Evolutionary conservation across 352 stramenopile genomes (phyloP).

Genomic region (Thraustotheca clavata): DNA sequence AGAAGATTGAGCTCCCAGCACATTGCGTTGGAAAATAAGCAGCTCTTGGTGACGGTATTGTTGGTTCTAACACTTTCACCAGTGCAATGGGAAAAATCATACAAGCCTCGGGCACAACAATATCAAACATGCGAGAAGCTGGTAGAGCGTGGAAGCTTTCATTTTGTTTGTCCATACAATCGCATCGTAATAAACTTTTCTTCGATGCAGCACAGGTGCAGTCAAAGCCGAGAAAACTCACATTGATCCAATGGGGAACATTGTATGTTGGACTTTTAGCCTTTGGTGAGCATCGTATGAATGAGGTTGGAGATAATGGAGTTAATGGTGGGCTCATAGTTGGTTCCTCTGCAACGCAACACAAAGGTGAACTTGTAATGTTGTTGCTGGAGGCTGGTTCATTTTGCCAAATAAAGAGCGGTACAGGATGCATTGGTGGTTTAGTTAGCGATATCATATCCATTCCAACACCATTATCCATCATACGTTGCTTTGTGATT

Average conservation of each 20-base stretch:
- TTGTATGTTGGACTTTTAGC: conserved; percentile 46
- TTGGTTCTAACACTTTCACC: conserved; percentile 37
- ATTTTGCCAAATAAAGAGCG: conserved; percentile 92
- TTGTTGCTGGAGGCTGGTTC: conserved; percentile 18
- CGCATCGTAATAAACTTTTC: conserved; percentile 27
- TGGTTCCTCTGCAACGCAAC: background rate
- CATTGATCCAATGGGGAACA: conserved; percentile 92
- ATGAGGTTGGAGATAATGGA: background rate
- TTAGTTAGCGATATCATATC: conserved; percentile 95
- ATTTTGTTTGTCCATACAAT: conserved; percentile 38
- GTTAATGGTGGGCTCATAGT: background rate
- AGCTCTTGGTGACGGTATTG: background rate
- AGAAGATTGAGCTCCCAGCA: conserved; percentile 13
- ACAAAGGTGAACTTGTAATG: background rate
- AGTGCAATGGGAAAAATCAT: conserved; percentile 44
- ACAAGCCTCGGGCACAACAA: conserved; percentile 39
- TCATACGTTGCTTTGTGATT: conserved; percentile 98
- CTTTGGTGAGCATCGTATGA: background rate
- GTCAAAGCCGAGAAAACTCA: conserved; percentile 81
- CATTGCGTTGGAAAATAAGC: background rate
- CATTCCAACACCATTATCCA: conserved; percentile 98
- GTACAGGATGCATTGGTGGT: conserved; percentile 94
- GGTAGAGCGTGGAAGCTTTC: conserved; percentile 48
- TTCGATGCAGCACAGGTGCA: conserved; percentile 34
- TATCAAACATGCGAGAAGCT: conserved; percentile 66